Percentiles rank a stretch among this genome's conserved stretches.
Conservation (phyloP, 208 protist genomes). For the Crithidia expoeki region DNA sequence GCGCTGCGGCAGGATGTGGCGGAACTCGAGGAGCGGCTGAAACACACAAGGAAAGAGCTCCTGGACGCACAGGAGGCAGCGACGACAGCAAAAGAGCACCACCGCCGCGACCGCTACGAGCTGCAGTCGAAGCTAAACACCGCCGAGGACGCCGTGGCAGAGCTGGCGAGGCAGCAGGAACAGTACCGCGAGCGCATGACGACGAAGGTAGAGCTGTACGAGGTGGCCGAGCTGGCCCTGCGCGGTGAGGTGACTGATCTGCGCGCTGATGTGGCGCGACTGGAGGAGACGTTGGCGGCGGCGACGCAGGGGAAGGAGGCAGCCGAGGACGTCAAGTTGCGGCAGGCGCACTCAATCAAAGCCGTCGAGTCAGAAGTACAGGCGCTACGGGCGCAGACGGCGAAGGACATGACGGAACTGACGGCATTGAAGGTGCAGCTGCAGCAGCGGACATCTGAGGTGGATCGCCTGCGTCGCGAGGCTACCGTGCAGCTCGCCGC, state of each 20-base stretch:
- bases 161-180: slow-evolving; percentile 34
- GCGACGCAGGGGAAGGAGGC: slow-evolving; percentile 33
- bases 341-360: slow-evolving; percentile 43
- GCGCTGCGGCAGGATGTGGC: slow-evolving; percentile 28
- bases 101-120: slow-evolving; percentile 45
- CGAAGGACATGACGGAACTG: slow-evolving; percentile 40
- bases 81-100: slow-evolving; percentile 40
- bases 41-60: slow-evolving; percentile 38
- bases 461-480: slow-evolving; percentile 43
- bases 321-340: slow-evolving; percentile 40
- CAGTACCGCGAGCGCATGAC: slow-evolving; percentile 44
- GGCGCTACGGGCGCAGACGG: slow-evolving; percentile 38
- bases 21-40: slow-evolving; percentile 36
- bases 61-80: slow-evolving; percentile 37
- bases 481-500: slow-evolving; percentile 40
- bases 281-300: slow-evolving; percentile 41
- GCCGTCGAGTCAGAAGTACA: slow-evolving; percentile 49
- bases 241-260: slow-evolving; percentile 53
- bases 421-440: slow-evolving; percentile 40
- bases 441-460: slow-evolving; percentile 44
- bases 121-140: slow-evolving; percentile 47
- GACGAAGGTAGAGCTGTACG: slow-evolving; percentile 47
- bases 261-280: slow-evolving; percentile 35
- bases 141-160: slow-evolving; percentile 42
- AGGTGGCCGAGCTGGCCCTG: slow-evolving; percentile 52